A percentile compares a stretch with the other conserved stretches of the same genome.
Evolutionary conservation across 371 early-diverging fungal genomes (phyloP).

Genomic region (Vairimorpha apis): DNA sequence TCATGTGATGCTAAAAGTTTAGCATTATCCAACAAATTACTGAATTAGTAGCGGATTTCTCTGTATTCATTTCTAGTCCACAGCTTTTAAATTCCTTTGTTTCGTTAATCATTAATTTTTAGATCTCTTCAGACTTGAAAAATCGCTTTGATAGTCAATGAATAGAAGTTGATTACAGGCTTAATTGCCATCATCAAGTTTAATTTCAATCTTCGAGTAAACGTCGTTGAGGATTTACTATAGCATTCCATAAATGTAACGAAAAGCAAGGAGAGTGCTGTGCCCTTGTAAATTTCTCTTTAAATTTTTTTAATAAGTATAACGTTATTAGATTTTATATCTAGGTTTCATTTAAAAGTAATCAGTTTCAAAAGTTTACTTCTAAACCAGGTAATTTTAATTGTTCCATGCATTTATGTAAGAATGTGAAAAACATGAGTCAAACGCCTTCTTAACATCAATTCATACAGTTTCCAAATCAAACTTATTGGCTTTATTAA

Average conservation of each 20-base stretch:
- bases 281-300: slow-evolving; percentile 7
- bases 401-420: neutral
- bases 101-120: neutral
- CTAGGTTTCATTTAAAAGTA: neutral
- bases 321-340: neutral
- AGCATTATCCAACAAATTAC: neutral
- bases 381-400: neutral
- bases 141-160: neutral
- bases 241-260: slow-evolving; percentile 20
- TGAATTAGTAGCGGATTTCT: neutral
- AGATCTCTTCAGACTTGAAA: neutral
- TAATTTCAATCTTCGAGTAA: neutral
- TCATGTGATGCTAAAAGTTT: neutral
- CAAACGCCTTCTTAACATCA: neutral
- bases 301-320: neutral
- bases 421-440: neutral
- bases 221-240: neutral
- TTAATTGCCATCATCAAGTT: neutral
- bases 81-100: neutral
- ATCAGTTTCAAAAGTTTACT: neutral
- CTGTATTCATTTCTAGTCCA: neutral
- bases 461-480: neutral
- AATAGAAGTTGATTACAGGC: neutral
- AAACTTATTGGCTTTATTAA: neutral
- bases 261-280: slow-evolving; percentile 8